These are phyloP conservation scores for Russula vinacea DNA, from an alignment of 768 basidiomycete genomes.

Conservation along the genomic window DNA sequence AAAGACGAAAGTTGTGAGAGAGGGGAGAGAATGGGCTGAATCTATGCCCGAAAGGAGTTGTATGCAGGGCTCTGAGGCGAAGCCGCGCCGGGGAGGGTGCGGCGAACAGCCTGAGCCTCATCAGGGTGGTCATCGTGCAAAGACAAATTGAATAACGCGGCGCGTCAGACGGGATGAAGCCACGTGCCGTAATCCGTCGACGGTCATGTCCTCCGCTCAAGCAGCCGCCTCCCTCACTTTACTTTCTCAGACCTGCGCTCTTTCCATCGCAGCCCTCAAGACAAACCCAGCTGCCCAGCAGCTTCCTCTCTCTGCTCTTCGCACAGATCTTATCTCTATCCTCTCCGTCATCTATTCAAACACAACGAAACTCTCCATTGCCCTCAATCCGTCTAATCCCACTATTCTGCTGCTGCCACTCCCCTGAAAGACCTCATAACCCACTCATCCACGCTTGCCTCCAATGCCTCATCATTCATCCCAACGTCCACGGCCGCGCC, in stretches of 20 bases:
- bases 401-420: constrained; percentile 39
- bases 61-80: constrained; percentile 22
- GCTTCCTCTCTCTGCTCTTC: constrained; percentile 42
- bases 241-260: constrained; percentile 32
- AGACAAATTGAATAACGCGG: background rate
- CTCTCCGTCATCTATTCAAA: constrained; percentile 55
- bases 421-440: constrained; percentile 25
- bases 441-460: constrained; percentile 25
- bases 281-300: constrained; percentile 27
- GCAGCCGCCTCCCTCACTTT: constrained; percentile 11
- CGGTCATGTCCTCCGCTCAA: constrained; percentile 36
- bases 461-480: constrained; percentile 25
- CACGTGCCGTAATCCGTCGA: background rate
- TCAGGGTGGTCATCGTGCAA: constrained; percentile 11
- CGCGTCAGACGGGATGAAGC: background rate
- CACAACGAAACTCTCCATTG: constrained; percentile 60
- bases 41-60: constrained; percentile 27
- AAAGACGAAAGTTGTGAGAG: constrained; percentile 13
- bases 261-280: constrained; percentile 34
- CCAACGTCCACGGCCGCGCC: constrained; percentile 27
- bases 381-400: constrained; percentile 51
- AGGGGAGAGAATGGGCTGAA: constrained; percentile 32
- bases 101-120: constrained; percentile 22
- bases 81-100: background rate
- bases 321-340: constrained; percentile 55